phyloP scores from a whole-genome alignment of 768 basidiomycete species.

The Lentinula aciculospora region DNA sequence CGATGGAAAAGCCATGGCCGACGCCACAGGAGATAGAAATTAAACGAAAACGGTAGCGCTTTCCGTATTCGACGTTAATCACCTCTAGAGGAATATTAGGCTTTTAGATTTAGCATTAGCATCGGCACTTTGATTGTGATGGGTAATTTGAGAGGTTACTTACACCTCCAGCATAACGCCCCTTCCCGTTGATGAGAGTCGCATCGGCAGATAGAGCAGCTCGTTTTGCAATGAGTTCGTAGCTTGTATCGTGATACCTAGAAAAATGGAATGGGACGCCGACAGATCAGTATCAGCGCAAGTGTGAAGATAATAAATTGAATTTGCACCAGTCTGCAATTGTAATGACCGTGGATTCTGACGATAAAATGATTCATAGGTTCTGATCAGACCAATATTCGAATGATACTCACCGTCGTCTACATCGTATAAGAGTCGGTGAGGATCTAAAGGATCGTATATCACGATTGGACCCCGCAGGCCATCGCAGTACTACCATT shows the following conservation, averaged over 20 bases:
- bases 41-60: conserved; percentile 50
- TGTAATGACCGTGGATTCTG: conserved; percentile 9
- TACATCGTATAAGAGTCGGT: conserved; percentile 34
- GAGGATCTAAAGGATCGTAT: conserved; percentile 37
- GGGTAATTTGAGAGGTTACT: conserved; percentile 10
- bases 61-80: conserved; percentile 32
- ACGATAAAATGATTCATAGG: neutral
- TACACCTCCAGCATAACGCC: conserved; percentile 33
- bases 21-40: conserved; percentile 42
- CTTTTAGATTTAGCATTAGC: neutral
- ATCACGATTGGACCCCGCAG: conserved; percentile 27
- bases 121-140: neutral
- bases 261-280: neutral
- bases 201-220: conserved; percentile 16
- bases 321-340: conserved; percentile 4
- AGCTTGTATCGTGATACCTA: conserved; percentile 31
- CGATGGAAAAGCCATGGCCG: conserved; percentile 36
- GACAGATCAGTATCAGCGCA: conserved; percentile 4
- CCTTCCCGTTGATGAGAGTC: conserved; percentile 42
- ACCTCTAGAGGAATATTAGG: conserved; percentile 15
- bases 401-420: conserved; percentile 26
- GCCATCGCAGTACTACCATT: conserved; percentile 12
- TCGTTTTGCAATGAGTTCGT: conserved; percentile 13
- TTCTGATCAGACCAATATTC: too few relatives aligned
- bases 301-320: too few relatives aligned